Evolutionary conservation across 2,329 filamentous ascomycete species (phyloP).

Genomic region (Fusarium verrucosum): DNA sequence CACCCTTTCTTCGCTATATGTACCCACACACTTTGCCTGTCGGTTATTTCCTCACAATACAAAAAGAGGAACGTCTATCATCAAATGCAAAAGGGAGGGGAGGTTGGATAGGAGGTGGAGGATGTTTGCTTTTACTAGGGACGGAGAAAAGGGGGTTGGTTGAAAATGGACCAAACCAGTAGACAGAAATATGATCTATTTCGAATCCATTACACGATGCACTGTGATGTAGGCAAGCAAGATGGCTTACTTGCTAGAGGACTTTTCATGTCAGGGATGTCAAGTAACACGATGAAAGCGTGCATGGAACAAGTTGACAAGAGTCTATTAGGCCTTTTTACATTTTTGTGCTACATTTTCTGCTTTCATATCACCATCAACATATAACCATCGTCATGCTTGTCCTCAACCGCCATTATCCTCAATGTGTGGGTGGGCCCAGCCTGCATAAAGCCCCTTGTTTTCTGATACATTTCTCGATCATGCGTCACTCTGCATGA

Average conservation of each 20-base stretch:
- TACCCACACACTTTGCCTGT: slow-evolving; percentile 6
- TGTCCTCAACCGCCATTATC: background rate
- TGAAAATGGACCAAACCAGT: slow-evolving; percentile 20
- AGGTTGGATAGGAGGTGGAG: slow-evolving; percentile 27
- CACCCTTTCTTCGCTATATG: slow-evolving; percentile 8
- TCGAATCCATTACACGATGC: background rate
- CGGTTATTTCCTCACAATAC: background rate
- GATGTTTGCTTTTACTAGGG: slow-evolving; percentile 6
- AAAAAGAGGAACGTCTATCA: slow-evolving; percentile 1
- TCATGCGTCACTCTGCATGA: background rate
- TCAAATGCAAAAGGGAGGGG: background rate
- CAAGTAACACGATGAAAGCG: background rate
- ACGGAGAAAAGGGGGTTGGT: slow-evolving; percentile 5
- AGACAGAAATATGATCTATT: slow-evolving; percentile 28
- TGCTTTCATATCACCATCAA: slow-evolving; percentile 1
- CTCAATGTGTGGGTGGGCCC: background rate
- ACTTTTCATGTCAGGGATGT: no score
- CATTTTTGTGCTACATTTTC: slow-evolving; percentile 15
- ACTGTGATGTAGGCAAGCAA: background rate
- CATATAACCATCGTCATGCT: background rate
- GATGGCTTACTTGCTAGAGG: background rate
- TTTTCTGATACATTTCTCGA: background rate
- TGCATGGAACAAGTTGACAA: background rate
- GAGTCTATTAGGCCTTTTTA: background rate
- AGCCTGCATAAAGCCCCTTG: background rate